A percentile compares a stretch with the other conserved stretches of the same genome.
These are phyloP conservation scores for Penicillium dipodomyicola DNA, from an alignment of 495 filamentous ascomycete genomes.

Conservation along the genomic window DNA sequence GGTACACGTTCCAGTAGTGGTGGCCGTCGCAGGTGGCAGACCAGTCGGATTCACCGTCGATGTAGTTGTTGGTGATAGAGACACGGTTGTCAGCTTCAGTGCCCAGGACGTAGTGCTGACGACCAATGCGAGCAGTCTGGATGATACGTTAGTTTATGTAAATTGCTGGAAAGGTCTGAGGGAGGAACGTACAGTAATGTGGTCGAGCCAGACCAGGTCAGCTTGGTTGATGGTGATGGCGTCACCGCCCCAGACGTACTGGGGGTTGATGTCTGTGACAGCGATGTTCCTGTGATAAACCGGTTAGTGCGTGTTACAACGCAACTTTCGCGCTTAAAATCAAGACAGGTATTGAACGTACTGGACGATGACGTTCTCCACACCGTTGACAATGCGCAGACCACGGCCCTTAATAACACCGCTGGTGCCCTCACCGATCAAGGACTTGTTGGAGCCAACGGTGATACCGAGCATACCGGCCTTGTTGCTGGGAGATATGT, in stretches of 20 bases:
- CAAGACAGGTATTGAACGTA: constrained; percentile 8
- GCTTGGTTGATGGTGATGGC: constrained; percentile 44
- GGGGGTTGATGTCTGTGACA: constrained; percentile 47
- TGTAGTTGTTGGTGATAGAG: constrained; percentile 47
- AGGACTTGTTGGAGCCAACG: constrained; percentile 45
- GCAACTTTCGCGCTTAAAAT: neutral
- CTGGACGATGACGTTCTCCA: constrained; percentile 48
- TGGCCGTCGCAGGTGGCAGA: constrained; percentile 46
- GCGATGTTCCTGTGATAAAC: constrained; percentile 38
- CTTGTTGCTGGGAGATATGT: constrained; percentile 28
- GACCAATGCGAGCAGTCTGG: constrained; percentile 41
- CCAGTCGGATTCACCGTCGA: constrained; percentile 39
- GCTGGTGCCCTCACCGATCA: constrained; percentile 37
- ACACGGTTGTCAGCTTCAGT: constrained; percentile 40
- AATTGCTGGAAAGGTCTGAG: neutral
- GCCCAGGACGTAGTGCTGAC: constrained; percentile 47
- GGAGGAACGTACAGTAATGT: constrained; percentile 31
- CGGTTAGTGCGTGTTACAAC: neutral
- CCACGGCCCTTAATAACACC: constrained; percentile 47
- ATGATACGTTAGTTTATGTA: neutral
- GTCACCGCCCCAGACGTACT: constrained; percentile 52
- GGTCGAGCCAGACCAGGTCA: constrained; percentile 48
- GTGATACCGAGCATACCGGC: constrained; percentile 45
- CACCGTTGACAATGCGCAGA: constrained; percentile 44
- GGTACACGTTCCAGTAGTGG: constrained; percentile 47